A percentile compares a stretch with the other conserved stretches of the same genome.
Evolutionary conservation across 345 rosid genomes (phyloP).

Genomic region (Erodium maritimum): DNA sequence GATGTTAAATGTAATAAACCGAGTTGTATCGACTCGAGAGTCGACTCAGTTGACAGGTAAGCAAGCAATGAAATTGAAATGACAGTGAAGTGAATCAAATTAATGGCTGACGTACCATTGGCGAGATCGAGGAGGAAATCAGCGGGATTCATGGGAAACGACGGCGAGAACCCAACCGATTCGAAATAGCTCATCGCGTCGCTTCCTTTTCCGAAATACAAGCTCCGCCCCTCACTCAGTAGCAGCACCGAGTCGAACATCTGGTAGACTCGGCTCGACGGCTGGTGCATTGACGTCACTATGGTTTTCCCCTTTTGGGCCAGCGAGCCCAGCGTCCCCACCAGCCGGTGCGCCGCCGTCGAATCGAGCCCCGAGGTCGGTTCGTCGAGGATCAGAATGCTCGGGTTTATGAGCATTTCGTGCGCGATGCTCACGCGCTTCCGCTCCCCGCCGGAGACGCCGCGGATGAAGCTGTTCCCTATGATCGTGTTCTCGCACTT

Average conservation of each 20-base stretch:
- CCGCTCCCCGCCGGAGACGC: constrained; percentile 86
- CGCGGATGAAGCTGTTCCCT: constrained; percentile 72
- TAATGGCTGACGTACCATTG: constrained; percentile 88
- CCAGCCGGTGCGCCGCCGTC: constrained; percentile 74
- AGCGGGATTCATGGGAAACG: constrained; percentile 93
- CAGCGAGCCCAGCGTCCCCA: constrained; percentile 41
- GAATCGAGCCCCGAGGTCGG: constrained; percentile 95
- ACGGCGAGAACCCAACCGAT: constrained; percentile 79
- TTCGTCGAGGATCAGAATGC: constrained; percentile 72
- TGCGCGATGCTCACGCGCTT: constrained; percentile 80
- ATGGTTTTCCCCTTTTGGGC: constrained; percentile 67
- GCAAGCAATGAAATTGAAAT: too few species aligned
- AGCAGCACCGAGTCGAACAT: constrained; percentile 68
- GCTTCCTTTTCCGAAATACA: constrained; percentile 68
- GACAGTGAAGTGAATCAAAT: too few species aligned
- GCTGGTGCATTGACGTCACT: constrained; percentile 81
- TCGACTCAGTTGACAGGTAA: too few species aligned
- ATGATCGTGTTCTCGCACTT: constrained; percentile 75
- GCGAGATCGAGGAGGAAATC: constrained; percentile 98
- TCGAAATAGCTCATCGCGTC: constrained; percentile 62
- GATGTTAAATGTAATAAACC: too few species aligned
- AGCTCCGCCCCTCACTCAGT: constrained; percentile 61
- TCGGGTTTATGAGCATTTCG: constrained; percentile 78
- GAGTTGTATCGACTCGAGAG: too few species aligned
- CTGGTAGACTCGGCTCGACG: constrained; percentile 77